Percentiles rank a stretch among this genome's conserved stretches.
Conservation (phyloP, 257 asterid species). For the Nicotiana attenuata region DNA sequence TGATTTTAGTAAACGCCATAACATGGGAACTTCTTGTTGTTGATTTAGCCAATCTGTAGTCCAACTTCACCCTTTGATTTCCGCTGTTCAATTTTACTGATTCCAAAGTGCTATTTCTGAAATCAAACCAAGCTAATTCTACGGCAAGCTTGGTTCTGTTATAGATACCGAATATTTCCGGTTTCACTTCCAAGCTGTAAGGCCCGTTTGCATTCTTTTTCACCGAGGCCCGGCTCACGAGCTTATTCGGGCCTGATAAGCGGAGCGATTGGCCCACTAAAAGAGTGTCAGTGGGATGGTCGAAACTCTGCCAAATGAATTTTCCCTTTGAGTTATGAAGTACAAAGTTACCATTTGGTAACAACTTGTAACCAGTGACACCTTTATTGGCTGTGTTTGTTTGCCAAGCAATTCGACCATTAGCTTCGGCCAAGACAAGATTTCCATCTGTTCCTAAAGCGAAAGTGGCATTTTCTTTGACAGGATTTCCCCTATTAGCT, state of each 20-base stretch:
- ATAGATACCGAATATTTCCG: background rate
- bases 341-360: constrained; percentile 22
- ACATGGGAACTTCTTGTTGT: background rate
- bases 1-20: constrained; percentile 28
- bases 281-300: constrained; percentile 13
- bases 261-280: constrained; percentile 15
- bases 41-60: constrained; percentile 8
- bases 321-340: constrained; percentile 14
- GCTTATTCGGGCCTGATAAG: background rate
- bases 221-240: constrained; percentile 12
- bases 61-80: constrained; percentile 3
- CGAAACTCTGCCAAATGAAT: constrained; percentile 23
- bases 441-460: constrained; percentile 9
- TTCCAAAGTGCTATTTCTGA: background rate
- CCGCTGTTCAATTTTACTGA: constrained; percentile 13
- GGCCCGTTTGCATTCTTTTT: background rate
- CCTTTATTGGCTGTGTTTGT: constrained; percentile 22
- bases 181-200: constrained; percentile 8
- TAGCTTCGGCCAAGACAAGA: constrained; percentile 6
- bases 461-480: constrained; percentile 12
- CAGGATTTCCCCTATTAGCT: constrained; percentile 18
- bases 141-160: background rate
- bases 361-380: background rate
- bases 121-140: background rate
- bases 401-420: constrained; percentile 22